phyloP scores from a whole-genome alignment of 108 stramenopile species.

The Poteriospumella lacustris region DNA sequence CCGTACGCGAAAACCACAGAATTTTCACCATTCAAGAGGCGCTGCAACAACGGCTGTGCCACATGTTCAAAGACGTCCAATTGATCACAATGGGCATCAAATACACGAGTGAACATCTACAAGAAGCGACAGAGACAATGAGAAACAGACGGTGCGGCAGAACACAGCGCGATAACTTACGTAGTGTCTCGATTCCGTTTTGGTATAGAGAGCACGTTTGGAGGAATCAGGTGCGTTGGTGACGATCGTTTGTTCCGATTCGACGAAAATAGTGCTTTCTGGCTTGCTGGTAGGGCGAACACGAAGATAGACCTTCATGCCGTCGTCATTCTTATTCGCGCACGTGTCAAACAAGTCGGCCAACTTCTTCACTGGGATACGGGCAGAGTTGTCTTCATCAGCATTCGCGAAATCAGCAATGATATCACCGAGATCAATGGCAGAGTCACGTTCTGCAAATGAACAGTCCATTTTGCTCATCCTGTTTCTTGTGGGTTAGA shows the following conservation, averaged over 20 bases:
- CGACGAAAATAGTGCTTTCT: slow-evolving; percentile 1
- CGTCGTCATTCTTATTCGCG: slow-evolving; percentile 1
- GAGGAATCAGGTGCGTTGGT: slow-evolving; percentile 21
- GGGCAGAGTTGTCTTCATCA: neutral
- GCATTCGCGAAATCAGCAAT: slow-evolving; percentile 1
- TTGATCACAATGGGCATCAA: neutral
- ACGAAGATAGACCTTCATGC: slow-evolving; percentile 18
- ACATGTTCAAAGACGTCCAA: neutral
- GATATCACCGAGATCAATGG: neutral
- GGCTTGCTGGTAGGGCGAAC: slow-evolving; percentile 14
- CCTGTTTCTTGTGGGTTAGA: neutral
- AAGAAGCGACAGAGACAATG: neutral
- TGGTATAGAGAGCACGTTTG: slow-evolving; percentile 16
- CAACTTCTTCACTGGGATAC: neutral
- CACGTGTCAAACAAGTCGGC: neutral
- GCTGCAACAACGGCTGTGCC: neutral
- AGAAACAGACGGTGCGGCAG: neutral
- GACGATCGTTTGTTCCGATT: neutral
- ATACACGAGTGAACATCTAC: neutral
- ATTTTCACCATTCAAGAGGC: slow-evolving; percentile 32
- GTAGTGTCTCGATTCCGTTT: slow-evolving; percentile 19
- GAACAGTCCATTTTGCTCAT: neutral
- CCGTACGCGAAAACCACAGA: slow-evolving; percentile 88
- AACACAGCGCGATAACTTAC: neutral
- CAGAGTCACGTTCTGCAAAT: neutral